Percentiles rank a stretch among this genome's conserved stretches.
Conservation (phyloP, 73 alveolate genomes). For the Stentor coeruleus region DNA sequence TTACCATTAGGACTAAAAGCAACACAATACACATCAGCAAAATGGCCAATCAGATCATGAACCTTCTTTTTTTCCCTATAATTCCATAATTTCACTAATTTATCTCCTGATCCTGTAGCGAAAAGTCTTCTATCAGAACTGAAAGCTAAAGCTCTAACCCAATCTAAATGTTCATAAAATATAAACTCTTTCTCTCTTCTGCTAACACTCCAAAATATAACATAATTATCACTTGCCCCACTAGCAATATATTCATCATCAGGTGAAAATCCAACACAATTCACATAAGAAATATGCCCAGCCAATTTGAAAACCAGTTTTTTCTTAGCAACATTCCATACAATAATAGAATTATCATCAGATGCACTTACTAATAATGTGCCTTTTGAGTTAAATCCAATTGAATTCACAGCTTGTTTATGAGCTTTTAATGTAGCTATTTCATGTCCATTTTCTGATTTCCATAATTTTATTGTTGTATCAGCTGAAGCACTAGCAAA, state of each 20-base stretch:
- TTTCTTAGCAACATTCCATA: slow-evolving; percentile 77
- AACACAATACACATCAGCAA: slow-evolving; percentile 89
- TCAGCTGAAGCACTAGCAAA: slow-evolving; percentile 95
- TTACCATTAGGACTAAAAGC: slow-evolving; percentile 93
- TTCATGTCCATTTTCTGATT: slow-evolving; percentile 76
- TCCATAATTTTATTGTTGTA: slow-evolving; percentile 91
- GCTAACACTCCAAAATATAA: slow-evolving; percentile 91
- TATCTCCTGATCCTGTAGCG: slow-evolving; percentile 75
- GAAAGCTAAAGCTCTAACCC: too few species aligned
- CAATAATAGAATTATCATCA: slow-evolving; percentile 95
- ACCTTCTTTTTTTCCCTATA: slow-evolving; percentile 74
- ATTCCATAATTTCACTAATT: too few species aligned
- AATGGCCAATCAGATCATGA: slow-evolving; percentile 82
- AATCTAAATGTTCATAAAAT: slow-evolving; percentile 94
- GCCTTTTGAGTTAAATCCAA: slow-evolving; percentile 89
- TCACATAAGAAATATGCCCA: slow-evolving; percentile 95
- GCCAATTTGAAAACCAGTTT: slow-evolving; percentile 75
- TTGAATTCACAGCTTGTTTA: slow-evolving; percentile 86
- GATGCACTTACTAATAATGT: slow-evolving; percentile 77
- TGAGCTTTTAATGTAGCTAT: slow-evolving; percentile 83
- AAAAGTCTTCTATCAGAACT: too few species aligned
- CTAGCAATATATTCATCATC: slow-evolving; percentile 91
- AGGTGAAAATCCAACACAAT: slow-evolving; percentile 91
- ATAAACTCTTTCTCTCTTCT: slow-evolving; percentile 67
- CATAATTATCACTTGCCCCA: slow-evolving; percentile 92